Evolutionary conservation across 768 basidiomycete genomes (phyloP), one percentile per base, ranked within the genome.

Genomic region (Hericium rajendrae): DNA sequence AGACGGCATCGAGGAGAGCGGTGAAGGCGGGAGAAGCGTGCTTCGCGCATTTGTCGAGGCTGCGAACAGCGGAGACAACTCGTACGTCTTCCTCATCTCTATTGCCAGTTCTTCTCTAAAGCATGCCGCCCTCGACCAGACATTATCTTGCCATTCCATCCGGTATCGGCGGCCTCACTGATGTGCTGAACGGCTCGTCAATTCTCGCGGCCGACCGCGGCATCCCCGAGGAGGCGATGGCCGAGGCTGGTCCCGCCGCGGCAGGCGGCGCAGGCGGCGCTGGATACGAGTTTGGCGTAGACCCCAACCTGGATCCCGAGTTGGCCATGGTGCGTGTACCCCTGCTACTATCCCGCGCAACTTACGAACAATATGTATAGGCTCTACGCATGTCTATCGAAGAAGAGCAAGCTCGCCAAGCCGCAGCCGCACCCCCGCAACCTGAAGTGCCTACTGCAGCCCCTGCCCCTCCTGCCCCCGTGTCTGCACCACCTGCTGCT

Each of bases 381-480:
- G 95, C 94, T 10, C 80, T 99, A 43, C 88, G 94, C 38, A 91
- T 98, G 90, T 97, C 94, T 1, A 84, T 98, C 80, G 91, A 95
- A 73, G 94, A 97, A 68, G 92, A 93, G 53, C 84, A 86, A 66
- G 91, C 91, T 16, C 85, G 94, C 11, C 76, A 81, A 76, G 76
- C 77, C 9, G 74, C 78, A 5, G 74, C 72, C 52, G 49, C 49
- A 26, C 74, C 80, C 16, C 73, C 70, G 0, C 46, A 69, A 1
- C 49, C 70, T 3, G 55, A 62, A 0, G 54, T 71, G 15, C 58
- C 68, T 10, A 50, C 68, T 22, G 53, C 65, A 60, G 56, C 76
- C n/a, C 66, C 74, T 13, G 64, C 69, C 10, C 59, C 72, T 16
- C 58, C 75, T 5, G 60, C 72, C n/a, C 57, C 72, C 6, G 70